Percentiles rank a stretch among this genome's conserved stretches.
Evolutionary conservation across 2,329 filamentous ascomycete genomes (phyloP).

Genomic region (Cylindrodendrum hubeiense): DNA sequence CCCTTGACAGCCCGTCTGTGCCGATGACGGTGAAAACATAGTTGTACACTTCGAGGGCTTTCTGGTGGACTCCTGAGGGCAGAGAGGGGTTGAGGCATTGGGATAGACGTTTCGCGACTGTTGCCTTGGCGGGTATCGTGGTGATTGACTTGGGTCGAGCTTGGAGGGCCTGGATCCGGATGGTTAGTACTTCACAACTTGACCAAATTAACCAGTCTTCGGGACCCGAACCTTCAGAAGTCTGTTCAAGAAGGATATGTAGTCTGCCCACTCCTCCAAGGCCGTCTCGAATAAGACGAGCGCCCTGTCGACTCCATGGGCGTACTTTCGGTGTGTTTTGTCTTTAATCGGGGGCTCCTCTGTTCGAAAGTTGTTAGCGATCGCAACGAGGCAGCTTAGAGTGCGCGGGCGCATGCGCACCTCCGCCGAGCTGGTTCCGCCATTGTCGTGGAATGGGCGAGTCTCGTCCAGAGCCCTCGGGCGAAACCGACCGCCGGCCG

Average conservation of each 20-base stretch:
- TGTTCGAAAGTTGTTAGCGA: constrained; percentile 43
- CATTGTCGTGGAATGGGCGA: constrained; percentile 82
- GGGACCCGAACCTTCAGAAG: constrained; percentile 79
- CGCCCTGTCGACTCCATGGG: constrained; percentile 86
- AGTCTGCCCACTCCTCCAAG: constrained; percentile 98
- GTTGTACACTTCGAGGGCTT: constrained; percentile 92
- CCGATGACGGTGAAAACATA: constrained; percentile 91
- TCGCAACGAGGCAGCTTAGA: not conserved
- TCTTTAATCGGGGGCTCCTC: constrained; percentile 71
- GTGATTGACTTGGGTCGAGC: constrained; percentile 79
- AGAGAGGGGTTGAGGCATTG: constrained; percentile 95
- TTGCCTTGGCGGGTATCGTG: constrained; percentile 82
- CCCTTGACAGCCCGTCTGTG: constrained; percentile 81
- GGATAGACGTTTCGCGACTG: constrained; percentile 89
- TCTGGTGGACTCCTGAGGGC: constrained; percentile 97
- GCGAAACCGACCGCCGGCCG: constrained; percentile 74
- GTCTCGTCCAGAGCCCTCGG: constrained; percentile 85
- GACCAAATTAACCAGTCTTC: no score
- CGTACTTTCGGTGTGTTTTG: constrained; percentile 88
- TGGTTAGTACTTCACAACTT: constrained; percentile 9
- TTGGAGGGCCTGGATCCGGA: constrained; percentile 80
- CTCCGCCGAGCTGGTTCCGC: constrained; percentile 81
- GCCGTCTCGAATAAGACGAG: constrained; percentile 92
- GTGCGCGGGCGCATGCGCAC: constrained; percentile 61
- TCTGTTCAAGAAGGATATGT: constrained; percentile 95